Evolutionary conservation across 2,329 filamentous ascomycete species (phyloP), one percentile per base, ranked within the genome.

Genomic region (Stagonosporopsis tanaceti): DNA sequence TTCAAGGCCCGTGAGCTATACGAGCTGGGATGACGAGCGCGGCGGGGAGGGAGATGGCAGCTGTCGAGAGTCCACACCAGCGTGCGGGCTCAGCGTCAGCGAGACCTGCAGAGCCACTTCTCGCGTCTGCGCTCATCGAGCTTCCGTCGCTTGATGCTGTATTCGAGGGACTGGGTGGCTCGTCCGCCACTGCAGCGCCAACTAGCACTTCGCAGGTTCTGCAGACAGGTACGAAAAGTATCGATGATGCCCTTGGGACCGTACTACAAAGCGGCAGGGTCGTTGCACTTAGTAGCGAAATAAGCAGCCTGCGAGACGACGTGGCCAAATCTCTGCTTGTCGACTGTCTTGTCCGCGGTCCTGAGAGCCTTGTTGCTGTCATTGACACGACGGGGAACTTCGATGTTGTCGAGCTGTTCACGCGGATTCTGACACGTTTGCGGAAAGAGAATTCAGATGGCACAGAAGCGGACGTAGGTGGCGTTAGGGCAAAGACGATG

Each of bases 361-460:
- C 61, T 0, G 37, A 46, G 0, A 60, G 68, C 0, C 68, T 68
- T 6, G 80, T 76, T 2, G 80, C 77, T 0, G 67, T 83, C 5
- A 74, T 84, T 11, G 81, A 84, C 52, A 78, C 77, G 3, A 77
- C 76, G 0, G 78, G 81, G 2, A 73, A 77, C 2, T 79, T 83
- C 39, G 79, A 82, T 62, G 72, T 82, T 7, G 48, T 79, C 0
- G 68, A 67, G 4, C 58, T 84, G 54, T 61, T 34, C 35, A 48
- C 11, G 15, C 24, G 3, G 32, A 38, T 51, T 15, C 20, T 56
- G n/a, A 32, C 5, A 8, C 40, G 40, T 14, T 22, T 56, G 39
- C 27, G 38, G 24, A 34, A 7, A n/a, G 50, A 42, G 34, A 4
- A 22, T 2, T 6, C 9, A 1, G 20, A 11, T 11, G 20, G 15